phyloP scores from a whole-genome alignment of 2,329 filamentous ascomycete species.

The Orbilia javanica region DNA sequence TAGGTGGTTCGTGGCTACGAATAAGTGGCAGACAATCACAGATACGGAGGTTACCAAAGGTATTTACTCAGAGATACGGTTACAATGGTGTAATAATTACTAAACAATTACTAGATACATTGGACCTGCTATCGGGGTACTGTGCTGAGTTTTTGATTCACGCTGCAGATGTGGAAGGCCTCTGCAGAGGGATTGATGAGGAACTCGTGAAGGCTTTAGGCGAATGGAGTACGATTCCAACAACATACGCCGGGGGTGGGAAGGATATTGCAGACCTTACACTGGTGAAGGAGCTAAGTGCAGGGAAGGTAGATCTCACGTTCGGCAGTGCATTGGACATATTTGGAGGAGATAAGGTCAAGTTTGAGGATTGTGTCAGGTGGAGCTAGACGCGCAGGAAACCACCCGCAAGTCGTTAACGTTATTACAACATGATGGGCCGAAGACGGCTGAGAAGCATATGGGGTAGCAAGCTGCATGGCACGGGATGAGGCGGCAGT shows the following conservation, averaged over 20 bases:
- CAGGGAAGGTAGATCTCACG: constrained; percentile 87
- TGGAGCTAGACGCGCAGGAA: constrained; percentile 75
- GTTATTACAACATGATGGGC: not conserved
- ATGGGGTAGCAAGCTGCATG: not conserved
- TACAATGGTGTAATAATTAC: constrained; percentile 3
- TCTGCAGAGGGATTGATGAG: constrained; percentile 91
- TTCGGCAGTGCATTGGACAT: constrained; percentile 97
- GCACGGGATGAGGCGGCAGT: constrained; percentile 2
- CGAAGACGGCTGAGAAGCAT: not conserved
- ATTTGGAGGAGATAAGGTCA: constrained; percentile 89
- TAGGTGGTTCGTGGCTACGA: constrained; percentile 96
- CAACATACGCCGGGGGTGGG: constrained; percentile 97
- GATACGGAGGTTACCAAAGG: constrained; percentile 93
- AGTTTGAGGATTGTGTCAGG: constrained; percentile 85
- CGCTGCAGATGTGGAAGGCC: constrained; percentile 93
- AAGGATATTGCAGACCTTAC: constrained; percentile 84
- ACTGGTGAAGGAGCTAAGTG: constrained; percentile 81
- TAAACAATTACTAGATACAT: constrained; percentile 58
- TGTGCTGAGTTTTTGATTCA: constrained; percentile 98
- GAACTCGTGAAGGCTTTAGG: constrained; percentile 81
- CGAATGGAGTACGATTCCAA: constrained; percentile 88
- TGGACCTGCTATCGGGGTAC: constrained; percentile 68
- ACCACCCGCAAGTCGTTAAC: not conserved
- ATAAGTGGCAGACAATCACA: constrained; percentile 98
- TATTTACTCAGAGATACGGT: constrained; percentile 64